Evolutionary conservation across 108 stramenopile genomes (phyloP).

Genomic region (Cyclotella kingstonii): DNA sequence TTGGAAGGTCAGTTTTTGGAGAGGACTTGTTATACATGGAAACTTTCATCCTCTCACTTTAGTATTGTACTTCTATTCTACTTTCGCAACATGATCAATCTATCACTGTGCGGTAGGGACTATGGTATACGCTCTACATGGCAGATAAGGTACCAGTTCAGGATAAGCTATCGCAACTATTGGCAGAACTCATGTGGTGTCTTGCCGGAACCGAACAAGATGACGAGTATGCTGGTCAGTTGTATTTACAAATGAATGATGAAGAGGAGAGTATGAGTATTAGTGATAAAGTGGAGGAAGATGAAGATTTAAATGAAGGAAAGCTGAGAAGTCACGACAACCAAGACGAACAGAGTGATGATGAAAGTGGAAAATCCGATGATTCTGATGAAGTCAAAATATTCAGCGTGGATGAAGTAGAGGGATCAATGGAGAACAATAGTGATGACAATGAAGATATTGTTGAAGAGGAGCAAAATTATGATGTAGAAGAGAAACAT

Average conservation of each 20-base stretch:
- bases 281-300: conserved; percentile 20
- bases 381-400: conserved; percentile 24
- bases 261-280: conserved; percentile 13
- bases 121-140: conserved; percentile 92
- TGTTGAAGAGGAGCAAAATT: conserved; percentile 27
- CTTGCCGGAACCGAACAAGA: conserved; percentile 85
- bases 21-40: neutral
- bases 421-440: conserved; percentile 23
- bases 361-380: conserved; percentile 19
- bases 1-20: conserved; percentile 65
- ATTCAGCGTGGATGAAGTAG: conserved; percentile 22
- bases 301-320: neutral
- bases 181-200: conserved; percentile 83
- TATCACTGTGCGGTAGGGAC: conserved; percentile 26
- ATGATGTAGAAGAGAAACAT: conserved; percentile 49
- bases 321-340: conserved; percentile 5
- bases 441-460: conserved; percentile 36
- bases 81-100: no score
- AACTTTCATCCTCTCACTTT: neutral
- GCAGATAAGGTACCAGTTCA: conserved; percentile 89
- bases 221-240: conserved; percentile 79
- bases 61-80: conserved; percentile 1
- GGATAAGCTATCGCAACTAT: conserved; percentile 72
- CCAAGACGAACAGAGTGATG: neutral
- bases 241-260: conserved; percentile 66